Base-by-base conservation (phyloP, 208 protist genomes). In the Strigomonas galati region DNA sequence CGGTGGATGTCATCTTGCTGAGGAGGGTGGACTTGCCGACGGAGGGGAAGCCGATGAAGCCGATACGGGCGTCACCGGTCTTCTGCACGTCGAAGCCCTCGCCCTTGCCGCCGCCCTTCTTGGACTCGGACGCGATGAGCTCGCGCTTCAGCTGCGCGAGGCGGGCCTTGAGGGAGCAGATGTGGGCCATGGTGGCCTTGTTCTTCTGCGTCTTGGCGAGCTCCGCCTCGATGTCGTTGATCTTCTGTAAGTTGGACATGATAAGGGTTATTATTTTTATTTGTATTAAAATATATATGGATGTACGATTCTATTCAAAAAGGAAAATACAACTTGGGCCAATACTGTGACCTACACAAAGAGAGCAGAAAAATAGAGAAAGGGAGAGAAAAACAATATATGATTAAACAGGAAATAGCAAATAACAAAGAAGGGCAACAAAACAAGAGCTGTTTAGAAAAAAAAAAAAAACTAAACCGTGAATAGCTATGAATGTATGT, bases 51-150 rank as follows among this genome's bases (percentile, higher is more conserved):
- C 98, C 98, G 73, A 99, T 97, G 58, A 98, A 94, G 59, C 92
- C 97, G 59, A 99, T 96, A 62, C 96, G 87, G 14, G 97, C 97
- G 74, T 98, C 96, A 49, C 97, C 95, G 0, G 95, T 94, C 79
- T 99, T 99, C 52, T 97, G 91, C 30, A 99, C 98, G 75, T 99
- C 98, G 71, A 99, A 99, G 32, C 98, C 98, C 52, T 97, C 95
- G 53, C 87, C 89, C 67, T 92, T 95, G 55, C 85, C 87, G 43
- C 92, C 94, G 68, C 82, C 84, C 62, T 95, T 97, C 59, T 85
- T 95, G 44, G 79, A 93, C 28, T 90, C 84, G 53, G 83, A 89
- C 32, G 85, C 75, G 52, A 99, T 93, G 26, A 99, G 75, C 68
- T 99, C 98, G 43, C 94, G 89, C 73, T 95, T 97, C 14, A 99